Conservation (phyloP, 1,284 basidiomycete species). For the Cryptococcus jaspeensis region DNA sequence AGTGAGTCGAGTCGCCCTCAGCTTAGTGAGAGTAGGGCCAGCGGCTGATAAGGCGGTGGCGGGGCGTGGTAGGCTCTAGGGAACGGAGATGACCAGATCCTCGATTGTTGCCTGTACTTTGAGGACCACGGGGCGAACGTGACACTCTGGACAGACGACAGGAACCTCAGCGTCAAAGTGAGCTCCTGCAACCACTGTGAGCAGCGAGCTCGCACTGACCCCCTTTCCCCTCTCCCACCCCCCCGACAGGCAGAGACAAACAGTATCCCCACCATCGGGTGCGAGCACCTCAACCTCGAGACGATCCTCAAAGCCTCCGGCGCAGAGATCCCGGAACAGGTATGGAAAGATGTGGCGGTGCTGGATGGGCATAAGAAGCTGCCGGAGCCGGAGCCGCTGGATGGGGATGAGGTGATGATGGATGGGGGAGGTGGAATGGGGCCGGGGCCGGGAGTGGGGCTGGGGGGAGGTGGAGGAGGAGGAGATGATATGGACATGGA, state of each 20-base stretch:
- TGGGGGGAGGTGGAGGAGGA: background rate
- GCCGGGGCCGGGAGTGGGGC: background rate
- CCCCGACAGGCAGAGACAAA: slow-evolving; percentile 20
- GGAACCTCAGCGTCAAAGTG: slow-evolving; percentile 29
- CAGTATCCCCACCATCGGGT: slow-evolving; percentile 19
- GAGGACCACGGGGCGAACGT: slow-evolving; percentile 14
- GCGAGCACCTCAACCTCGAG: slow-evolving; percentile 4
- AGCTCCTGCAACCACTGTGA: background rate
- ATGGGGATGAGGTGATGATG: background rate
- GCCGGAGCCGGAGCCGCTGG: no score
- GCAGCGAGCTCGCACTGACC: background rate
- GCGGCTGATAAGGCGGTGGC: background rate
- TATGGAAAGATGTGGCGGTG: slow-evolving; percentile 6
- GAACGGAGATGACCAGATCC: slow-evolving; percentile 27
- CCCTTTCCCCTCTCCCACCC: background rate
- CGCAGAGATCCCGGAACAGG: slow-evolving; percentile 6
- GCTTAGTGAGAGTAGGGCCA: no score
- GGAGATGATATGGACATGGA: slow-evolving; percentile 11
- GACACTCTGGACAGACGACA: slow-evolving; percentile 29
- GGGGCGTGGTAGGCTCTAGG: background rate
- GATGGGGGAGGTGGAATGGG: background rate
- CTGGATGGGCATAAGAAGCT: slow-evolving; percentile 1
- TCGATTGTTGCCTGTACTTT: slow-evolving; percentile 30
- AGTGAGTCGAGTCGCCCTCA: slow-evolving; percentile 1
- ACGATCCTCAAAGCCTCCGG: slow-evolving; percentile 4